Percentiles rank a stretch among this genome's conserved stretches.
These are phyloP conservation scores for Euryodendron excelsum DNA, from an alignment of 148 eudicot genomes.

Conservation along the genomic window DNA sequence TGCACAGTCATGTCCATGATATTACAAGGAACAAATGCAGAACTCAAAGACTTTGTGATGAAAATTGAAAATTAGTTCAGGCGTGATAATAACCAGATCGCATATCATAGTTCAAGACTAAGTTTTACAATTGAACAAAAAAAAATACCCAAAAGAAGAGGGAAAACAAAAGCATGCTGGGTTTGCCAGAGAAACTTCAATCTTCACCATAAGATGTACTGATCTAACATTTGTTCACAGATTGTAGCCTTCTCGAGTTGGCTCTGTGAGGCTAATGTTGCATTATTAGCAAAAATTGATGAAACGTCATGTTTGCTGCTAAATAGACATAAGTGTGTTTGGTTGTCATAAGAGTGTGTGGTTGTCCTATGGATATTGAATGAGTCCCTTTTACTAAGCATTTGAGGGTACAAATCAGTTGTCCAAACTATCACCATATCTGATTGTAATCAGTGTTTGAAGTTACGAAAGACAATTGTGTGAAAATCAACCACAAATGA, in stretches of 20 bases:
- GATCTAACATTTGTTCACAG: background rate
- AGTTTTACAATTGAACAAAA: background rate
- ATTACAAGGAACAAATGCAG: background rate
- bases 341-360: no score
- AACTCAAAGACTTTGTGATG: background rate
- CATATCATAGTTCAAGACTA: background rate
- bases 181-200: background rate
- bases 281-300: background rate
- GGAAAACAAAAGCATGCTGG: background rate
- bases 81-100: background rate
- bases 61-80: background rate
- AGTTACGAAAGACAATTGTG: background rate
- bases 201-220: background rate
- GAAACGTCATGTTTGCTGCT: background rate
- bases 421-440: background rate
- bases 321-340: background rate
- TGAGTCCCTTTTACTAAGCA: background rate
- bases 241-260: background rate
- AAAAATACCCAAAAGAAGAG: background rate
- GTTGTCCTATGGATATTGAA: no score
- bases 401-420: background rate
- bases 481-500: no score
- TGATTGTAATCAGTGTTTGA: background rate
- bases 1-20: background rate
- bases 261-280: background rate